phyloP scores from a whole-genome alignment of 805 yeast species.

The Myxozyma sirexii region DNA sequence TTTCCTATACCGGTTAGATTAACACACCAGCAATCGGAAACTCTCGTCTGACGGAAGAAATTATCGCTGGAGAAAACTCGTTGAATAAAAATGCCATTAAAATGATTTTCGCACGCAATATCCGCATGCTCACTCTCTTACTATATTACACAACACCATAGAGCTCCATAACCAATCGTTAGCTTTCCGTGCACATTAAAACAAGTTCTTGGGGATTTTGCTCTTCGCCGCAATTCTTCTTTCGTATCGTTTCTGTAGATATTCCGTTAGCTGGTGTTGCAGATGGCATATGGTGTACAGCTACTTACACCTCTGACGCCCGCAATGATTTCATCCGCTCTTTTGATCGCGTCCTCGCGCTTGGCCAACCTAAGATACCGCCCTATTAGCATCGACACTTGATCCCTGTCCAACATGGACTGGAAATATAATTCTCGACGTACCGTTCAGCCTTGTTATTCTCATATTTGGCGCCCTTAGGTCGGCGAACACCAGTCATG shows the following conservation, averaged over 20 bases:
- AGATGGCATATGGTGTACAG: not conserved
- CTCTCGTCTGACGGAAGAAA: too few relatives aligned
- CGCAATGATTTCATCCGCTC: slow-evolving; percentile 23
- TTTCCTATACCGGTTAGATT: too few relatives aligned
- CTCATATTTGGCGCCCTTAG: slow-evolving; percentile 23
- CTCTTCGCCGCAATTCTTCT: slow-evolving; percentile 12
- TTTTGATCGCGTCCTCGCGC: slow-evolving; percentile 22
- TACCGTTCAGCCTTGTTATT: slow-evolving; percentile 12
- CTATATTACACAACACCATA: not conserved
- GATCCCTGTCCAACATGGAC: too few relatives aligned
- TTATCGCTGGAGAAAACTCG: too few relatives aligned
- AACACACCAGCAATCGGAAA: too few relatives aligned
- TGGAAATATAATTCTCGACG: too few relatives aligned
- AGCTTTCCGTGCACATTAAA: slow-evolving; percentile 1
- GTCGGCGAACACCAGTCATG: slow-evolving; percentile 25
- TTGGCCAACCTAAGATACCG: slow-evolving; percentile 12
- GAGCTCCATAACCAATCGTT: too few relatives aligned
- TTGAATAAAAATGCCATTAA: too few relatives aligned
- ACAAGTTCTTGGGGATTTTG: slow-evolving; percentile 25
- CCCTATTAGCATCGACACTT: not conserved
- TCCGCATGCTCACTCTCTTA: not conserved
- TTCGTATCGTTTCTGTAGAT: slow-evolving; percentile 14
- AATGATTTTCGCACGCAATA: too few relatives aligned
- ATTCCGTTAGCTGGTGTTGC: not conserved
- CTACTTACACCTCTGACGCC: slow-evolving; percentile 27